These are phyloP conservation scores for Cryphonectria japonica DNA, from an alignment of 2,329 filamentous ascomycete genomes.

Conservation along the genomic window DNA sequence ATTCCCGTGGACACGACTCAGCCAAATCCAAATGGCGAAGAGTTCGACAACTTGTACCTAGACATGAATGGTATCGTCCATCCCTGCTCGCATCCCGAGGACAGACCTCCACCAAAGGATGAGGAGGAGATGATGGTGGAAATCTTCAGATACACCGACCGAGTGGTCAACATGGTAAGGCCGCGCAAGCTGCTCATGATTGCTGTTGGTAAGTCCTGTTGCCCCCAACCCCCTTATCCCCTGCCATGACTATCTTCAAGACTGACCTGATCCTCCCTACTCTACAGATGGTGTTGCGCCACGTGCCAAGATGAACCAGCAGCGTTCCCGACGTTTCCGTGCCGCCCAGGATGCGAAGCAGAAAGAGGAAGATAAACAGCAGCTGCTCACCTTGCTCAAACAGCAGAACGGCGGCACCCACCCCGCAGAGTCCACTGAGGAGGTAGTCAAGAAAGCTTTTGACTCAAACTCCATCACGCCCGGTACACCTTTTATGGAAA, in stretches of 20 bases:
- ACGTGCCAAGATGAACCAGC: slow-evolving; percentile 99
- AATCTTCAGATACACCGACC: slow-evolving; percentile 97
- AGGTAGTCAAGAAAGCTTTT: slow-evolving; percentile 83
- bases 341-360: slow-evolving; percentile 93
- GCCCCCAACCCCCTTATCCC: neutral
- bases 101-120: slow-evolving; percentile 84
- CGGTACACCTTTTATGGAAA: slow-evolving; percentile 98
- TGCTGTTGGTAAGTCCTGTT: slow-evolving; percentile 74
- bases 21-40: slow-evolving; percentile 95
- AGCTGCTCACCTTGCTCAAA: slow-evolving; percentile 82
- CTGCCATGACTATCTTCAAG: slow-evolving; percentile 9
- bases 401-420: slow-evolving; percentile 72
- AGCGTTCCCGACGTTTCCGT: slow-evolving; percentile 92
- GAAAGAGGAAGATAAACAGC: slow-evolving; percentile 88
- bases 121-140: slow-evolving; percentile 99
- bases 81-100: slow-evolving; percentile 96
- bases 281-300: slow-evolving; percentile 87
- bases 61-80: slow-evolving; percentile 99
- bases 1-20: slow-evolving; percentile 84
- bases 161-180: slow-evolving; percentile 97
- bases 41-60: slow-evolving; percentile 96
- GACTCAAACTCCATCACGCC: slow-evolving; percentile 88
- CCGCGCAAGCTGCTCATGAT: slow-evolving; percentile 97
- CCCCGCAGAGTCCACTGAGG: slow-evolving; percentile 64
- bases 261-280: slow-evolving; percentile 34